phyloP scores from a whole-genome alignment of 176 grass and related monocot genomes.

The Lolium multiflorum region DNA sequence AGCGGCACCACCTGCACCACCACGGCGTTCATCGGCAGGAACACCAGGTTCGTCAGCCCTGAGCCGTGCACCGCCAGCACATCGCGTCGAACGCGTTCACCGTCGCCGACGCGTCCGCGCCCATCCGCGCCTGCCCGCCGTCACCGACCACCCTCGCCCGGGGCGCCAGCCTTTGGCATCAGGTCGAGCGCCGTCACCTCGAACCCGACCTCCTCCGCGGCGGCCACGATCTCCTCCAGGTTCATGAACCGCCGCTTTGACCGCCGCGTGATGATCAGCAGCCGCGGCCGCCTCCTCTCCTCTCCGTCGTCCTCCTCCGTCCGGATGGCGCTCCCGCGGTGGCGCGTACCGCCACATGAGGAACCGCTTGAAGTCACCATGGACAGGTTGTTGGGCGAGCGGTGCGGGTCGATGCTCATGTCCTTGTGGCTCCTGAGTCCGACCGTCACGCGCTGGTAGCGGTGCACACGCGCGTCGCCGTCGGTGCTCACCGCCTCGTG shows the following conservation, averaged over 20 bases:
- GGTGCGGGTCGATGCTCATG: conserved; percentile 64
- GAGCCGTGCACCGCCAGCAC: conserved; percentile 87
- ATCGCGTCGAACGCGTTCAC: conserved; percentile 77
- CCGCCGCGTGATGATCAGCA: conserved; percentile 57
- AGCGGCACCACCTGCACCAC: conserved; percentile 86
- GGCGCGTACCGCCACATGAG: conserved; percentile 62
- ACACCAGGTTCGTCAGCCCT: conserved; percentile 78
- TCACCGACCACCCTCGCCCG: not conserved
- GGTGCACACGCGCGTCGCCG: conserved; percentile 47
- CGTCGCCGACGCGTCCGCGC: conserved; percentile 41
- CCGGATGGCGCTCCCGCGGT: conserved; percentile 58
- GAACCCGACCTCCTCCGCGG: conserved; percentile 68
- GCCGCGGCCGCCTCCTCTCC: conserved; percentile 1
- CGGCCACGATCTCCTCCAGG: conserved; percentile 51
- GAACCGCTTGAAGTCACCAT: conserved; percentile 69
- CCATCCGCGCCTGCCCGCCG: conserved; percentile 26
- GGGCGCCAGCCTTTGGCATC: not conserved
- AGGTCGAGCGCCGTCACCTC: conserved; percentile 63
- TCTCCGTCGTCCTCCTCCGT: conserved; percentile 29
- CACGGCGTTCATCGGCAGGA: conserved; percentile 80
- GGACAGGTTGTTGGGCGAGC: conserved; percentile 58
- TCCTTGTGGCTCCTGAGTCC: conserved; percentile 69
- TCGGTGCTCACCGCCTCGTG: conserved; percentile 58
- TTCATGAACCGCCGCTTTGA: conserved; percentile 62
- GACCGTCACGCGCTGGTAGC: conserved; percentile 49